Base-by-base conservation (phyloP, 495 filamentous ascomycete genomes). In the Penicillium verhagenii region DNA sequence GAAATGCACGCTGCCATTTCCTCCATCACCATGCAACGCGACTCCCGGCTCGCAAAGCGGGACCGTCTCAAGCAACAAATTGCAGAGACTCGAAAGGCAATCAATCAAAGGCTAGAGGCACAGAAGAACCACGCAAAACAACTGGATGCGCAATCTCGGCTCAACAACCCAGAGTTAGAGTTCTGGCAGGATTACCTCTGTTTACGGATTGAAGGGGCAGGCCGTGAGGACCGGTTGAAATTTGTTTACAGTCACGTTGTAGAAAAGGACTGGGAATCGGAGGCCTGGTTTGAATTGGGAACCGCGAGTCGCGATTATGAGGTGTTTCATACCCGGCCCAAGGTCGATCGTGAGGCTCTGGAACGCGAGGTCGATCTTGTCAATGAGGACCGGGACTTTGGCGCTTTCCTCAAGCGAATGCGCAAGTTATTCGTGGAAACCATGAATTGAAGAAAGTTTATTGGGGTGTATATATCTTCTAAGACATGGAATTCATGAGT, bases 171-270 rank as follows among this genome's bases (percentile, higher is more conserved):
- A 2, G 94, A 98, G 69, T 78, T 97, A 35, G 87, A 91, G 35
- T 97, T 98, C 70, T 98, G 95, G 95, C 86, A 95, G 64, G 86
- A 89, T 52, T 91, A 91, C 67, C 75, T 98, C 55, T 88, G 93
- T 53, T 62, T 97, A 74, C 78, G 87, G 47, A 93, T 98, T 66
- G 92, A 97, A 68, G 94, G 94, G 4, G 88, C 88, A 0, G 93
- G 93, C 0, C 78, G 80, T 47, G 85, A 88, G 50, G 92, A 97
- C 71, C 79, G 89, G 33, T 76, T 98, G 56, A 95, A 92, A 70
- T 96, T 98, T 75, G 82, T 92, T 4, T 98, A 88, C 66, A 91
- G 82, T n/a, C 88, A 96, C 69, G 71, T 96, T 25, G 52, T 74
- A 8, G 93, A 96, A 72, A 81, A 84, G 57, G 86, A 94, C 61